A percentile compares a stretch with the other conserved stretches of the same genome.
phyloP scores from a whole-genome alignment of 2,329 filamentous ascomycete species.

The Stagonosporopsis rhizophila region DNA sequence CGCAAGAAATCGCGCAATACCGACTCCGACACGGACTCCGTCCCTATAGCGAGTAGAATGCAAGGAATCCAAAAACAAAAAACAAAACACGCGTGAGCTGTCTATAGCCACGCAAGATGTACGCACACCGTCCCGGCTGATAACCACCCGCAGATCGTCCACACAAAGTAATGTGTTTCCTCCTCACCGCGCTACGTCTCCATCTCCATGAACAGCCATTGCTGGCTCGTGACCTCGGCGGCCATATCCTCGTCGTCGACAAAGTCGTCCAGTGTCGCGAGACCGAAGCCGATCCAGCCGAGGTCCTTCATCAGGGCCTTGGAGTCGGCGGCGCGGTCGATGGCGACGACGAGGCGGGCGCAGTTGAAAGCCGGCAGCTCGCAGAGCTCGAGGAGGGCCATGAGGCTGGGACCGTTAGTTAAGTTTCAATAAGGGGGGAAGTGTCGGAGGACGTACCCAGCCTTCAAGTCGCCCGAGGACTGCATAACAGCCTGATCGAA shows the following conservation, averaged over 20 bases:
- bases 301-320: constrained; percentile 77
- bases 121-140: background rate
- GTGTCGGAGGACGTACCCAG: constrained; percentile 67
- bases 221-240: constrained; percentile 67
- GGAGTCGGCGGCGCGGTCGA: constrained; percentile 72
- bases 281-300: constrained; percentile 91
- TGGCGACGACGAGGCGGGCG: constrained; percentile 77
- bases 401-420: constrained; percentile 56
- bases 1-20: background rate
- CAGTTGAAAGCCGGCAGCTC: constrained; percentile 75
- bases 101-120: too few relatives aligned
- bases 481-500: constrained; percentile 74
- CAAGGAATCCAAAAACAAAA: background rate
- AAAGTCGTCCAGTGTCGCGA: constrained; percentile 82
- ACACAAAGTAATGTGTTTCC: background rate
- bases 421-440: background rate
- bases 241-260: constrained; percentile 57
- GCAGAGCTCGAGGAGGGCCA: constrained; percentile 89
- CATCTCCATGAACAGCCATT: constrained; percentile 89
- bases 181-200: constrained; percentile 61
- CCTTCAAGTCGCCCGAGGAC: constrained; percentile 76
- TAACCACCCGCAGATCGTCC: constrained; percentile 2
- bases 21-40: background rate
- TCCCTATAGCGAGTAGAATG: background rate
- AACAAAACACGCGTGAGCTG: background rate